These are phyloP conservation scores for Anthracocystis walkeri DNA, from an alignment of 1,284 basidiomycete species.

Conservation along the genomic window DNA sequence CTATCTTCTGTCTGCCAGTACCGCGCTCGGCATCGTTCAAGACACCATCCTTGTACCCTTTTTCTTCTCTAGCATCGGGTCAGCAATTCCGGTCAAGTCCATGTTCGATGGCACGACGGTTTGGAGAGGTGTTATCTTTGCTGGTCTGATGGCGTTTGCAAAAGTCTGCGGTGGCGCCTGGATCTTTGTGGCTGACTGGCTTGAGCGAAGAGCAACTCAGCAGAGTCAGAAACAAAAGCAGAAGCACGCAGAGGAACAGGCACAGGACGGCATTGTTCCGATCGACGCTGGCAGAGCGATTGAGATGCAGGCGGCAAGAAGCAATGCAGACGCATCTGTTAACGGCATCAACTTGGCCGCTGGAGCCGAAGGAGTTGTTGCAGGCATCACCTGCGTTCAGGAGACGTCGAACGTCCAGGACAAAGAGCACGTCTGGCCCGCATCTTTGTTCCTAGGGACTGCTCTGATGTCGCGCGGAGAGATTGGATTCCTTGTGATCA, in stretches of 20 bases:
- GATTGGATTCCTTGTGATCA: conserved; percentile 71
- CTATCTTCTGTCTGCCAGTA: conserved; percentile 7
- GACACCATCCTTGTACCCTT: conserved; percentile 72
- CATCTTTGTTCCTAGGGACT: conserved; percentile 70
- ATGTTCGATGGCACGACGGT: conserved; percentile 72
- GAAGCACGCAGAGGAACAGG: neutral
- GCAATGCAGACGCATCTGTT: neutral
- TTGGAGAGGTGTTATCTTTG: conserved; percentile 74
- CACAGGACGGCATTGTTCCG: neutral
- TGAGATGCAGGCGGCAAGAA: conserved; percentile 1
- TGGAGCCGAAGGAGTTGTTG: neutral
- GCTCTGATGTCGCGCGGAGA: conserved; percentile 75
- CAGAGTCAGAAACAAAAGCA: neutral
- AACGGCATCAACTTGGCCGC: neutral
- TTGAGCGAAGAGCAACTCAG: conserved; percentile 15
- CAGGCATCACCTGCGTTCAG: neutral
- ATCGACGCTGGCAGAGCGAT: neutral
- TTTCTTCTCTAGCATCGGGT: conserved; percentile 75
- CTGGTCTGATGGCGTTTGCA: conserved; percentile 73
- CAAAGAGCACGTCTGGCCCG: conserved; percentile 19
- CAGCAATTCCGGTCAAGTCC: conserved; percentile 73
- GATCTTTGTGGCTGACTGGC: conserved; percentile 62
- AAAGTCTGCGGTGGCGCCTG: conserved; percentile 71
- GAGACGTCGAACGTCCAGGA: neutral
- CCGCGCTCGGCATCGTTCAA: conserved; percentile 15